These are phyloP conservation scores for Penicillium sp. DNA, from an alignment of 2,329 filamentous ascomycete species.

Conservation along the genomic window DNA sequence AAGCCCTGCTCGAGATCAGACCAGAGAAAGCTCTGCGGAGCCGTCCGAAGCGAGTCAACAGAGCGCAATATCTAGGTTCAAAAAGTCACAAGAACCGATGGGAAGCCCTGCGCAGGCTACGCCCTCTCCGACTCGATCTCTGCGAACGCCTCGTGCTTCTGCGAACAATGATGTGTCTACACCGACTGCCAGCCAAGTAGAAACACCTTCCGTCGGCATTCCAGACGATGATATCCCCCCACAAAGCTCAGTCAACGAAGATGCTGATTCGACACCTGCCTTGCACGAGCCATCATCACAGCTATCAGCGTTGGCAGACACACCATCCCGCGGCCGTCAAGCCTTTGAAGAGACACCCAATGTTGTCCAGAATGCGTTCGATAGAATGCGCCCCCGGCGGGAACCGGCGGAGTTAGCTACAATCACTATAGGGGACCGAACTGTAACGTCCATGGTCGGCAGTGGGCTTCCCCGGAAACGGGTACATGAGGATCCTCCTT, in stretches of 20 bases:
- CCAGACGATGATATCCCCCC: background rate
- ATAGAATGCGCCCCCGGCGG: constrained; percentile 65
- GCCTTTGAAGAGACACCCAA: constrained; percentile 39
- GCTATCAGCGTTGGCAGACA: constrained; percentile 2
- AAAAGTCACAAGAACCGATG: constrained; percentile 24
- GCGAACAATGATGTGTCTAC: background rate
- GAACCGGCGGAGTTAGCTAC: constrained; percentile 66
- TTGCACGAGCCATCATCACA: constrained; percentile 17
- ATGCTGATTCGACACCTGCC: constrained; percentile 8
- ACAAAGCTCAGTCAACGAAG: background rate
- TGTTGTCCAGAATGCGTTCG: constrained; percentile 61
- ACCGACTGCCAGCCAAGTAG: constrained; percentile 3
- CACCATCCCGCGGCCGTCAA: constrained; percentile 7
- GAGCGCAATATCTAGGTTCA: constrained; percentile 26
- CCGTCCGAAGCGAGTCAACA: constrained; percentile 12
- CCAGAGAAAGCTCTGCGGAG: constrained; percentile 6
- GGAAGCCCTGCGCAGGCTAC: constrained; percentile 14
- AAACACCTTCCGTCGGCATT: constrained; percentile 3
- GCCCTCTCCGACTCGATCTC: constrained; percentile 15
- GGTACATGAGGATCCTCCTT: constrained; percentile 29
- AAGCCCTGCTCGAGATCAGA: constrained; percentile 5
- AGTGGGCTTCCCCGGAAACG: constrained; percentile 47
- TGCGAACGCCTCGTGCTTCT: constrained; percentile 2
- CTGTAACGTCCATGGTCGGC: constrained; percentile 66
- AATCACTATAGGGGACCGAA: constrained; percentile 72